Evolutionary conservation across 371 early-diverging fungal genomes (phyloP), one percentile per base, ranked within the genome.

Genomic region (Gilbertella persicaria): DNA sequence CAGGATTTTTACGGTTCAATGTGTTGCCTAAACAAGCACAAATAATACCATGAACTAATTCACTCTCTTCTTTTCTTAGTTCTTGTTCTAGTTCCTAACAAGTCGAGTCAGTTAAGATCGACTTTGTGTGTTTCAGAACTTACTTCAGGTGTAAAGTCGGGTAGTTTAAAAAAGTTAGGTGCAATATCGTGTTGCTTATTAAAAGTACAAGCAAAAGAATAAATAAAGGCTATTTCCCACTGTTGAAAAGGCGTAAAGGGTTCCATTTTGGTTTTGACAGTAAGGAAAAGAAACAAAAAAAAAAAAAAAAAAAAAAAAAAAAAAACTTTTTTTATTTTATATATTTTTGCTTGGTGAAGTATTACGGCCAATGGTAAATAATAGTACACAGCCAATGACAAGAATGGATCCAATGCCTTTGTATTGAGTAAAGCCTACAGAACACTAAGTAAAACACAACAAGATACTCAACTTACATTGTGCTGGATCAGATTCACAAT

Each of bases 401-500:
- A 71, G 52, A 5, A 69, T 41, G 0, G 73, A 70, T 8, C 74
- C 69, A 16, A 62, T 16, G 17, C 70, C 72, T 58, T 79, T 79
- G 55, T 66, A 70, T 41, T 54, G 28, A 50, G 70, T 76, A 37
- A 79, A 71, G 12, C 61, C 61, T 60, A 25, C 5, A 5, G 4
- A 23, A 6, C 14, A 29, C 38, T 5, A 14, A 30, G 14, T 3
- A 44, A 3, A 7, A 33, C n/a, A 4, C 24, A 23, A 19, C 26
- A 29, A 19, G 17, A 29, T 21, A 37, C 3, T 20, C 3, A 28
- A 71, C 69, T 61, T 56, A 73, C 90, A 90, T 68, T 90, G 91
- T 6, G 75, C 76, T 5, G 64, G 50, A 47, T 88, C 87, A 19
- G 56, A 55, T 12, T 59, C 52, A 72, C 89, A 88, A 65, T 79